A percentile compares a stretch with the other conserved stretches of the same genome.
Evolutionary conservation across 2,329 filamentous ascomycete species (phyloP).

Genomic region (Paecilomyces fulvus): DNA sequence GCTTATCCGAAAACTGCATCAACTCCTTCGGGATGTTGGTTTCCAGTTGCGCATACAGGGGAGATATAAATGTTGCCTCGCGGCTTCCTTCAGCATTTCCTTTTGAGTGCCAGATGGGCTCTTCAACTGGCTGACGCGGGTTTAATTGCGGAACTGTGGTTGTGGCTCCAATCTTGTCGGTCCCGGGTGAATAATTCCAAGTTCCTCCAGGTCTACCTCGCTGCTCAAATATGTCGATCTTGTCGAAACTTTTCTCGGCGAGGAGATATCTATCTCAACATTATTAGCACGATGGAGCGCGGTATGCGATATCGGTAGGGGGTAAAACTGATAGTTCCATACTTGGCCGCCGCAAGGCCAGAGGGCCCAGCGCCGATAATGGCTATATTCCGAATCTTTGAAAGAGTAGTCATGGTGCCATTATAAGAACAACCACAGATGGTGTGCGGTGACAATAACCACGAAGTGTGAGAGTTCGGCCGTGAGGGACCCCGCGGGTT

Average conservation of each 20-base stretch:
- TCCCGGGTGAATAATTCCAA: slow-evolving; percentile 66
- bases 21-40: slow-evolving; percentile 77
- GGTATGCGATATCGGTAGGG: not conserved
- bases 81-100: slow-evolving; percentile 12
- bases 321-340: slow-evolving; percentile 9
- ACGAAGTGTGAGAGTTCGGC: not conserved
- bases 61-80: slow-evolving; percentile 62
- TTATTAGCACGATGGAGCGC: slow-evolving; percentile 5
- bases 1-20: slow-evolving; percentile 69
- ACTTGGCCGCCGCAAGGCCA: slow-evolving; percentile 69
- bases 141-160: slow-evolving; percentile 59
- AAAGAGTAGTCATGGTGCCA: not conserved
- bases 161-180: slow-evolving; percentile 33
- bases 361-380: slow-evolving; percentile 76
- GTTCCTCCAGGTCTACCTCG: slow-evolving; percentile 68
- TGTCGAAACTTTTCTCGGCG: slow-evolving; percentile 61
- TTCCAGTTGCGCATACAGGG: slow-evolving; percentile 73
- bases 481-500: not conserved
- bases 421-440: not conserved
- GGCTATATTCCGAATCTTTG: slow-evolving; percentile 45
- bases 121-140: slow-evolving; percentile 52
- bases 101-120: slow-evolving; percentile 46
- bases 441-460: not conserved
- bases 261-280: slow-evolving; percentile 51
- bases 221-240: slow-evolving; percentile 75